Evolutionary conservation across 441 rosid genomes (phyloP).

Genomic region (Jatropha podagrica): DNA sequence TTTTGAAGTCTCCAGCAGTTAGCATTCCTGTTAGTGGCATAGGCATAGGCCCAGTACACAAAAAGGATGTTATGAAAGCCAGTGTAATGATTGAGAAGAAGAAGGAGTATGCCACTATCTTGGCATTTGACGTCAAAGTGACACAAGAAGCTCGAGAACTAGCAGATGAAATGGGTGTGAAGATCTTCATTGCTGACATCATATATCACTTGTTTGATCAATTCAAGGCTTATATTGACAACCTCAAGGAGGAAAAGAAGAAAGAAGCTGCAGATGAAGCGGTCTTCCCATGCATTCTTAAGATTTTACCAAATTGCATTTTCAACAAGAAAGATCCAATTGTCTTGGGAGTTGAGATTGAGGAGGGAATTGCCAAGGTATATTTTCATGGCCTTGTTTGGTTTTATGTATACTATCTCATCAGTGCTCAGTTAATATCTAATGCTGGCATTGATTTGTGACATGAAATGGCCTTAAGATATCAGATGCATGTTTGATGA

Average conservation of each 20-base stretch:
- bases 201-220: slow-evolving; percentile 94
- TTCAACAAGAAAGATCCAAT: slow-evolving; percentile 94
- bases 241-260: slow-evolving; percentile 89
- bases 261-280: slow-evolving; percentile 93
- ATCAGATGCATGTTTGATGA: neutral
- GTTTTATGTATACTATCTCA: neutral
- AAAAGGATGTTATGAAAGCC: slow-evolving; percentile 92
- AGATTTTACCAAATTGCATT: slow-evolving; percentile 73
- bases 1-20: slow-evolving; percentile 79
- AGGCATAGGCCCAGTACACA: slow-evolving; percentile 89
- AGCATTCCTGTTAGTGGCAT: slow-evolving; percentile 90
- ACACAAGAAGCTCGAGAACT: slow-evolving; percentile 90
- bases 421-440: neutral
- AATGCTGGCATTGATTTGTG: slow-evolving; percentile 1
- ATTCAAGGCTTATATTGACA: slow-evolving; percentile 84
- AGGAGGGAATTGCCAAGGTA: slow-evolving; percentile 88
- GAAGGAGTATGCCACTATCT: slow-evolving; percentile 82
- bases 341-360: slow-evolving; percentile 85
- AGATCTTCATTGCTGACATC: slow-evolving; percentile 90
- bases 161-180: slow-evolving; percentile 85
- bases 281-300: slow-evolving; percentile 88
- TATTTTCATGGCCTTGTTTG: neutral
- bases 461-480: neutral
- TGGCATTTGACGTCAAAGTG: slow-evolving; percentile 97
- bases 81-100: slow-evolving; percentile 97